phyloP scores from a whole-genome alignment of 2,329 filamentous ascomycete species.

The Penicillium aurantiogriseum region DNA sequence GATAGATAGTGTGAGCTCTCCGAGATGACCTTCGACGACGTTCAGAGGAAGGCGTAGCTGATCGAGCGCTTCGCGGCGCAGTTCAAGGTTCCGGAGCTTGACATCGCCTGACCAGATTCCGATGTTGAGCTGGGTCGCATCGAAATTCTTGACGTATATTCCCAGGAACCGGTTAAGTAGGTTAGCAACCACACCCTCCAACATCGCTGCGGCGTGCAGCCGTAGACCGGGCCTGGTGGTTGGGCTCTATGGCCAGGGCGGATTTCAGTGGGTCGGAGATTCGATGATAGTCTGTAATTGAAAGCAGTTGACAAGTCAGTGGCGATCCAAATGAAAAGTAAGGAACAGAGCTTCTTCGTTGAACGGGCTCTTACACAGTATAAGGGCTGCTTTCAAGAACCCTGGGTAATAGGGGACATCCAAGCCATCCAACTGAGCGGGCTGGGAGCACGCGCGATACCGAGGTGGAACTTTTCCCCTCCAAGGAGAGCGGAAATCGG shows the following conservation, averaged over 20 bases:
- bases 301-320: constrained; percentile 12
- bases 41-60: constrained; percentile 96
- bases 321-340: background rate
- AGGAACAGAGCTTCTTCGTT: background rate
- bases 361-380: constrained; percentile 6
- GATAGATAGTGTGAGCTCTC: constrained; percentile 85
- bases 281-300: constrained; percentile 13
- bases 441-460: constrained; percentile 28
- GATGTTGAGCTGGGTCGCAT: constrained; percentile 94
- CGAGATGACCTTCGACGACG: constrained; percentile 91
- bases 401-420: constrained; percentile 19
- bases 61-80: constrained; percentile 91
- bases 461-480: constrained; percentile 22
- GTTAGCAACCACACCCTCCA: constrained; percentile 94
- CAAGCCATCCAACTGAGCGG: constrained; percentile 32
- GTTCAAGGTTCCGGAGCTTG: constrained; percentile 86
- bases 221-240: constrained; percentile 69
- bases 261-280: constrained; percentile 13
- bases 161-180: constrained; percentile 98
- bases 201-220: constrained; percentile 68
- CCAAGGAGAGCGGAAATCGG: constrained; percentile 14
- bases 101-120: constrained; percentile 99
- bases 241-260: constrained; percentile 17
- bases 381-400: constrained; percentile 18
- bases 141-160: constrained; percentile 99